Evolutionary conservation across 1,284 basidiomycete species (phyloP), one percentile per base, ranked within the genome.

Genomic region (Fomitiporia mediterranea): DNA sequence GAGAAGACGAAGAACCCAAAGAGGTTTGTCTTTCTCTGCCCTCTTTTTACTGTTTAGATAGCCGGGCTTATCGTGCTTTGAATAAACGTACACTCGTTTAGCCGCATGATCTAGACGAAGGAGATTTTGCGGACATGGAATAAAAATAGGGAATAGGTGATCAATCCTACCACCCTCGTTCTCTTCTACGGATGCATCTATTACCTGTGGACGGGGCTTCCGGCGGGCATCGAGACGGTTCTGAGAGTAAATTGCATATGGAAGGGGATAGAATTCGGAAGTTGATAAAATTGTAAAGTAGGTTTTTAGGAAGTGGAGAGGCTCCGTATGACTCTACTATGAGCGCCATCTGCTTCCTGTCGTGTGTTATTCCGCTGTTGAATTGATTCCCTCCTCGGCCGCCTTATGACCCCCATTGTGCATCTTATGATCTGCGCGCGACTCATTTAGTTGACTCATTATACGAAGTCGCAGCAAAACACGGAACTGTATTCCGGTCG

Each of bases 1-100:
- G 92, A 44, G 92, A 95, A 73, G 91, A 94, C 60, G 92, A 95
- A 67, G 92, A 95, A 67, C 93, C 92, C 21, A 91, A 86, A 74
- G 89, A 91, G 82, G 89, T 89, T 64, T 57, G 78, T 66, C 19
- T 23, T 8, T 30, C 21, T 11, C 25, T 54, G 39, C 37, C 32
- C 9, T 38, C 30, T 19, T 30, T 39, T 25, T 40, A 32, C 25
- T 23, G 2, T 11, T 8, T 30, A 1, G 32, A 13, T 11, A 21
- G 28, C 23, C 17, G n/a, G 6, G 19, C 42, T 44, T 13, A 46
- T 40, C 28, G n/a, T 52, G 13, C 28, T 50, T 50, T 30, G 25
- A 34, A 34, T 56, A 32, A 40, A 3, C 39, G 43, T 38, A 25
- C 28, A 30, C 48, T 17, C 11, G n/a, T 42, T 11, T 63, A 91